Evolutionary conservation across 2,329 filamentous ascomycete genomes (phyloP), one percentile per base, ranked within the genome.

Genomic region (Talaromyces sp.): DNA sequence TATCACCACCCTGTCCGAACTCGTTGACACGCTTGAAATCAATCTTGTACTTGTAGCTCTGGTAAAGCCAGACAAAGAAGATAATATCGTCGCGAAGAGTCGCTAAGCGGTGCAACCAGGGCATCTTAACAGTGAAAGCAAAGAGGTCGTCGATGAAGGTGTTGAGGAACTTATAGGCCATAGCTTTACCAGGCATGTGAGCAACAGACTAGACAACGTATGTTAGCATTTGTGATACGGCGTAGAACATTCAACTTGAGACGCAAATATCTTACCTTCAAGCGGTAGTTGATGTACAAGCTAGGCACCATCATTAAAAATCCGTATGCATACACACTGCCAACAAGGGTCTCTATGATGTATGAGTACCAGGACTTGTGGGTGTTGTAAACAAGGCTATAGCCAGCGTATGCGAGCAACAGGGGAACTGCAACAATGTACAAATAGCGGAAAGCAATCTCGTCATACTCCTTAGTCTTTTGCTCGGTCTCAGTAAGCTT

Each of bases 61-160:
- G 94, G 76, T 99, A 99, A 3, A 99, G 65, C 77, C 97, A 99
- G 54, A 99, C 82, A 71, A 99, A 99, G 82, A 99, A 99, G 70
- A 99, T 97, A 61, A 99, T 82, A 68, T 99, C 94, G 71, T 99
- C 94, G 55, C 94, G 83, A 58, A 99, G 82, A 0, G 94, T 97
- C 0, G 94, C 91, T 46, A 99, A 80, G 14, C 94, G 86, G 74
- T 99, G 94, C 47, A 99, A 81, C 57, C 92, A 85, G 0, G 94
- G 94, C 94, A 99, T 99, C 79, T 97, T 97, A 79, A 99, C 97
- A 35, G 94, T 99, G 68, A 97, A 99, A 2, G 94, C 94, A 69
- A 99, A 99, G 29, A 99, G 80, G 70, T 99, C 94, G 74, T 99
- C 94, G 71, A 99, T 97, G 73, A 99, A 99, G 4, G 94, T 97